Percentiles rank a stretch among this genome's conserved stretches.
phyloP scores from a whole-genome alignment of 2,329 filamentous ascomycete species.

The Tolypocladium endophyticum region DNA sequence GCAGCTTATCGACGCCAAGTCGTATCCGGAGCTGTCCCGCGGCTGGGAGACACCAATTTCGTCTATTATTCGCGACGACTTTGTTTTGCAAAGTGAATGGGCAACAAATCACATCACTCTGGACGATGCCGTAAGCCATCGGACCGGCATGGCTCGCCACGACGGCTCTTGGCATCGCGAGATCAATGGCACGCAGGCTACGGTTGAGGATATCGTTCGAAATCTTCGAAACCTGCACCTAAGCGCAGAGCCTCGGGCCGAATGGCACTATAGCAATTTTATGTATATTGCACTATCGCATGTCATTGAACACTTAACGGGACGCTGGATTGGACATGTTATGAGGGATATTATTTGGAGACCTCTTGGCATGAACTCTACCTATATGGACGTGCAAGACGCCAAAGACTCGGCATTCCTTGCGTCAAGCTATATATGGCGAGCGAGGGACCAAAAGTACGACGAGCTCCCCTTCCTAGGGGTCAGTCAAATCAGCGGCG shows the following conservation, averaged over 20 bases:
- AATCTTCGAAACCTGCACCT: conserved; percentile 24
- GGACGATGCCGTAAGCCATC: not conserved
- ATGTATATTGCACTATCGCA: conserved; percentile 36
- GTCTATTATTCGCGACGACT: conserved; percentile 14
- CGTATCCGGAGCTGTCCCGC: conserved; percentile 14
- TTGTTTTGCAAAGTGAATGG: not conserved
- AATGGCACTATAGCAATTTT: conserved; percentile 38
- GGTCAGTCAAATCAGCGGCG: conserved; percentile 22
- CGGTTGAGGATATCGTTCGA: conserved; percentile 24
- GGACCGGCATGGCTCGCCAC: conserved; percentile 28
- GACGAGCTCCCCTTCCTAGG: conserved; percentile 14
- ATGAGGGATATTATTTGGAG: not conserved
- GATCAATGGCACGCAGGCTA: conserved; percentile 19
- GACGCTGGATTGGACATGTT: conserved; percentile 7
- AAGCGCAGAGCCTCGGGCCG: conserved; percentile 30
- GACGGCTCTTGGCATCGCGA: conserved; percentile 15
- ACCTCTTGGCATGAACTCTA: not conserved
- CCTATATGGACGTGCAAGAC: conserved; percentile 5
- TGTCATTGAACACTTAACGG: conserved; percentile 31
- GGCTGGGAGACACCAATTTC: conserved; percentile 37
- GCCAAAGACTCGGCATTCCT: conserved; percentile 18
- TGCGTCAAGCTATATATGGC: conserved; percentile 31
- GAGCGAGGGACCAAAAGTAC: conserved; percentile 13
- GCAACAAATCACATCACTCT: conserved; percentile 31
- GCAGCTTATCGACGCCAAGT: conserved; percentile 34